Evolutionary conservation across 371 early-diverging fungal species (phyloP), one percentile per base, ranked within the genome.

Genomic region (Paramicrosporidium saccamoebae): DNA sequence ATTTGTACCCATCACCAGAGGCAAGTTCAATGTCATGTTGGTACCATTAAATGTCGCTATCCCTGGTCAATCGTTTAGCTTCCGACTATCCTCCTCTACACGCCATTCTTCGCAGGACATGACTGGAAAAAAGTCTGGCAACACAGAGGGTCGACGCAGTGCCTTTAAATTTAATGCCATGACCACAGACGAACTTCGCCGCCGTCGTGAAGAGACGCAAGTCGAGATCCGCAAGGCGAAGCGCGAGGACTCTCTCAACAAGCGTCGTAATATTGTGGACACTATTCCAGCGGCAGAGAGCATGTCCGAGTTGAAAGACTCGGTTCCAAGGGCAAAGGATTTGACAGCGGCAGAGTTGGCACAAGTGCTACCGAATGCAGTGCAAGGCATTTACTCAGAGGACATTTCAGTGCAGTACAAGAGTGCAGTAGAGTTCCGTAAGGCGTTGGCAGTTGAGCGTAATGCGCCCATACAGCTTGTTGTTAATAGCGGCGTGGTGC

Each of bases 391-490:
- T 10, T 56, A 62, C 41, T 60, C 71, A 3, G 41, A 48, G 12
- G 55, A 64, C 30, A 44, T 62, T 1, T 77, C 81, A 17, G 61
- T 47, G 16, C 82, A 79, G 42, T 51, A 73, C 25, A 39, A 55
- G 12, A 77, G 92, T 12, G 77, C 75, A 11, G 67, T 74, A 8
- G 60, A 62, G 27, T 95, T 96, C 54, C 58, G 99, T 41, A 81
- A 82, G 42, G 48, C 92, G 8, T 64, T 98, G 16, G 84, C 90
- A 18, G 88, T 90, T 41, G 97, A 94, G 47, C 63, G 55, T 27
- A 73, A 74, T 44, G 96, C 99, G 17, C 99, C 98, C 16, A 97
- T 98, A 37, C 73, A 78, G 29, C 74, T 75, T 37, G 86, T 97
- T 19, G 88, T 98, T 36, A 52, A 46, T 22, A 64, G 68, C 32